phyloP scores from a whole-genome alignment of 805 yeast genomes.

The Wickerhamiella azymoides region DNA sequence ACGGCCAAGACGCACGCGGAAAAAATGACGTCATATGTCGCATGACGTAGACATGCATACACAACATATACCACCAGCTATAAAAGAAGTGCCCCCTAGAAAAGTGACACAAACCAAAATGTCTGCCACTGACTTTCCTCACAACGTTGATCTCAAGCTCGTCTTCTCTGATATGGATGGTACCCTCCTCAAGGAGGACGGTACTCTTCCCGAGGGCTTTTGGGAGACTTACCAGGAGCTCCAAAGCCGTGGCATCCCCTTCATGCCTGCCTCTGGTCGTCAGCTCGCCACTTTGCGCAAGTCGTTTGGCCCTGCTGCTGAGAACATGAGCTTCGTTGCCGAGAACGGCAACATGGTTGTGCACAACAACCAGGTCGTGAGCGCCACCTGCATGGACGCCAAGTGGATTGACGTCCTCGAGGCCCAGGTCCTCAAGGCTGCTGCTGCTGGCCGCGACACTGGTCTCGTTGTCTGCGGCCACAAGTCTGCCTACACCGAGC shows the following conservation, averaged over 20 bases:
- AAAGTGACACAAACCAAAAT: background rate
- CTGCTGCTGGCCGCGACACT: slow-evolving; percentile 8
- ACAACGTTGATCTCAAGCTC: slow-evolving; percentile 3
- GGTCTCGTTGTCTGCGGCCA: slow-evolving; percentile 8
- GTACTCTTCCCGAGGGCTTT: slow-evolving; percentile 6
- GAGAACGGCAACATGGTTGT: slow-evolving; percentile 9
- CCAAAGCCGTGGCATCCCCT: slow-evolving; percentile 7
- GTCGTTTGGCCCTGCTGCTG: slow-evolving; percentile 8
- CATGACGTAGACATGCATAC: slow-evolving; percentile 3
- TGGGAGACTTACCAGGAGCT: slow-evolving; percentile 9
- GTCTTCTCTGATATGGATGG: slow-evolving; percentile 9
- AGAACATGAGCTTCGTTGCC: slow-evolving; percentile 8
- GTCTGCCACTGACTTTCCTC: slow-evolving; percentile 1
- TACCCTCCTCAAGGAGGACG: slow-evolving; percentile 6
- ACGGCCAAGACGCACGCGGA: background rate
- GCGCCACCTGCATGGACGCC: slow-evolving; percentile 5
- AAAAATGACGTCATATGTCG: background rate
- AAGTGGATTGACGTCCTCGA: slow-evolving; percentile 1
- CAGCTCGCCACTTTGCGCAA: slow-evolving; percentile 7
- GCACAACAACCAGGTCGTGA: slow-evolving; percentile 7
- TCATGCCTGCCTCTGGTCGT: slow-evolving; percentile 8
- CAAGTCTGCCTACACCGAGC: slow-evolving; percentile 9
- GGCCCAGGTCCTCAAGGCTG: slow-evolving; percentile 7
- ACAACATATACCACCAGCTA: background rate
- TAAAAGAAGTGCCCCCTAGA: background rate